phyloP scores from a whole-genome alignment of 2,329 filamentous ascomycete genomes.

The Trichoderma sp. region DNA sequence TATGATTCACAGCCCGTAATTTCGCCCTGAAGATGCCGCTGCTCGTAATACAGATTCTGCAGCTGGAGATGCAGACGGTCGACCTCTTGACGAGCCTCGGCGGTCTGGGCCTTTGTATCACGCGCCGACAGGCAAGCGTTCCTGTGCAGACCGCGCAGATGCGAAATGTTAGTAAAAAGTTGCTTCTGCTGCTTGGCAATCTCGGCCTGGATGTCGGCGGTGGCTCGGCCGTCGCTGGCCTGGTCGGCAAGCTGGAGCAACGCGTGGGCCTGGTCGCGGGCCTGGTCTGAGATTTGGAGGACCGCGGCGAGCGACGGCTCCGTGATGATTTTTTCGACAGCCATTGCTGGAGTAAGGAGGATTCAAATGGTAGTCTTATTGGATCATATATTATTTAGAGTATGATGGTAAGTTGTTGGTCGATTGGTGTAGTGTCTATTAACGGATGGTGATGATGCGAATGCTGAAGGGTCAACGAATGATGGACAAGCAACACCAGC shows the following conservation, averaged over 20 bases:
- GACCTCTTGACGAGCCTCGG: slow-evolving; percentile 85
- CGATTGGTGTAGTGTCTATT: not conserved
- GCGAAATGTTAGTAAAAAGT: slow-evolving; percentile 75
- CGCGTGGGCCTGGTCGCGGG: slow-evolving; percentile 69
- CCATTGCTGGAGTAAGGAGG: slow-evolving; percentile 33
- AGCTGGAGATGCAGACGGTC: slow-evolving; percentile 89
- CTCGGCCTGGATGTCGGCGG: slow-evolving; percentile 55
- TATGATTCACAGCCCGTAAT: slow-evolving; percentile 89
- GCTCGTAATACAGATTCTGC: slow-evolving; percentile 96
- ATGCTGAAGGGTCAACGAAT: not conserved
- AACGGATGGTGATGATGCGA: not conserved
- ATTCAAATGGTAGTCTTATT: not conserved
- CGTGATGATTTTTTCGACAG: slow-evolving; percentile 44
- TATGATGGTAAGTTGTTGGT: not conserved
- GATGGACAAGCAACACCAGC: not conserved
- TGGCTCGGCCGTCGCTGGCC: slow-evolving; percentile 45
- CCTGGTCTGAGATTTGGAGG: slow-evolving; percentile 70
- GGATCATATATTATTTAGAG: not conserved
- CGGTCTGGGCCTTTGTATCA: slow-evolving; percentile 82
- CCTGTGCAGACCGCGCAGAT: slow-evolving; percentile 80
- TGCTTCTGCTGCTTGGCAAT: slow-evolving; percentile 77
- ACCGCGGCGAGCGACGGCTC: slow-evolving; percentile 63
- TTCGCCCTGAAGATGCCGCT: slow-evolving; percentile 85
- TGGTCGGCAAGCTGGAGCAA: slow-evolving; percentile 60
- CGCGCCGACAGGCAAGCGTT: slow-evolving; percentile 78